These are phyloP conservation scores for Scleromitrula shiraiana DNA, from an alignment of 2,329 filamentous ascomycete genomes.

Conservation along the genomic window DNA sequence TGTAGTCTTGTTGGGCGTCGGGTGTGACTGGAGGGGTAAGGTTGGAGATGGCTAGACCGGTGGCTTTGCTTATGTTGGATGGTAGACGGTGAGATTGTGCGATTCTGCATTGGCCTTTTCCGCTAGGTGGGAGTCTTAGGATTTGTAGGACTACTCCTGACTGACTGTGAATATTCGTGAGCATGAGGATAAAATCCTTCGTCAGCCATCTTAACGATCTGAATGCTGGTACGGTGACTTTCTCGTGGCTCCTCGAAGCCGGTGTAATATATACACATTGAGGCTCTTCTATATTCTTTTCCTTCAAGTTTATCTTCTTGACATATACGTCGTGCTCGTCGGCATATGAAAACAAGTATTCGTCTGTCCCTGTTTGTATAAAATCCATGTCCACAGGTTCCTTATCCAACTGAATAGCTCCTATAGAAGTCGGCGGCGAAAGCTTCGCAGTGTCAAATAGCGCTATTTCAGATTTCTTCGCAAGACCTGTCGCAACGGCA, in stretches of 20 bases:
- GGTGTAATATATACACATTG: constrained; percentile 49
- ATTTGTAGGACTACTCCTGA: constrained; percentile 50
- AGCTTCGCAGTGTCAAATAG: constrained; percentile 60
- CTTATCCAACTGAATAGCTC: constrained; percentile 41
- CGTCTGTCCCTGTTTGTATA: constrained; percentile 49
- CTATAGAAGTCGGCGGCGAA: constrained; percentile 42
- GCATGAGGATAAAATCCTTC: constrained; percentile 48
- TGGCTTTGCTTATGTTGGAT: constrained; percentile 61
- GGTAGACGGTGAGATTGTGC: constrained; percentile 52
- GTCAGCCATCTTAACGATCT: constrained; percentile 52
- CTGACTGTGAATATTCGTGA: constrained; percentile 50
- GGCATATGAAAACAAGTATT: constrained; percentile 71
- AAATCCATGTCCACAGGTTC: constrained; percentile 67
- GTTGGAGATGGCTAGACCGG: constrained; percentile 68
- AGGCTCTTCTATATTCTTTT: constrained; percentile 39
- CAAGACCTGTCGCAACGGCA: constrained; percentile 70
- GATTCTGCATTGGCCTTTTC: constrained; percentile 38
- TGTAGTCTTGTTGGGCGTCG: constrained; percentile 46
- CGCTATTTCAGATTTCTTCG: constrained; percentile 68
- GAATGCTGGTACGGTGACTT: constrained; percentile 41
- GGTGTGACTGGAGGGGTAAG: constrained; percentile 49
- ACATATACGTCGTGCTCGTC: constrained; percentile 67
- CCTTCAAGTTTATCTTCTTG: constrained; percentile 30
- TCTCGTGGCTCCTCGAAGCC: constrained; percentile 35
- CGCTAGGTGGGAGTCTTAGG: constrained; percentile 34